Conservation (phyloP, 768 basidiomycete genomes). For the Agaricus bisporus region DNA sequence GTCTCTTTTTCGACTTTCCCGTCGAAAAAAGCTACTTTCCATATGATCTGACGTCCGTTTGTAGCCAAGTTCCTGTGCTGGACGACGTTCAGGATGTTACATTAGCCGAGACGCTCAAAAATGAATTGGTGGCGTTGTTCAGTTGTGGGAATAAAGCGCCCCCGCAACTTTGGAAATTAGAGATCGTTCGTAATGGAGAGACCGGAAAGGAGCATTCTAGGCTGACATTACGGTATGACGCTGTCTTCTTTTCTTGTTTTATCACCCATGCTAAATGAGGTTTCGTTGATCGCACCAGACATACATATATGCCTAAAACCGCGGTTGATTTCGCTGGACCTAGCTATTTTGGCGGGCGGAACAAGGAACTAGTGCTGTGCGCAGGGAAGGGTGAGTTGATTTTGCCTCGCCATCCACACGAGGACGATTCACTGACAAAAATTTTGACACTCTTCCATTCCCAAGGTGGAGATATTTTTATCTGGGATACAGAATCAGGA, state of each 20-base stretch:
- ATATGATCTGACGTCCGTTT: conserved; percentile 1
- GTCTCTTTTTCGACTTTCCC: conserved; percentile 10
- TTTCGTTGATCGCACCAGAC: conserved; percentile 27
- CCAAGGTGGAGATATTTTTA: conserved; percentile 71
- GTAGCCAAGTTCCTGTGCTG: conserved; percentile 67
- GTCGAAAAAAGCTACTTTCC: not conserved
- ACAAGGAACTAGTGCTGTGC: conserved; percentile 73
- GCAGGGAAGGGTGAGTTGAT: conserved; percentile 57
- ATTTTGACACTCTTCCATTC: not conserved
- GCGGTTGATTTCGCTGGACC: conserved; percentile 72
- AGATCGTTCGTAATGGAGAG: conserved; percentile 50
- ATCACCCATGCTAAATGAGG: not conserved
- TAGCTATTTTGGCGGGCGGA: conserved; percentile 77
- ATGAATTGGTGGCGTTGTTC: conserved; percentile 55
- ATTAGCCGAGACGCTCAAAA: conserved; percentile 39
- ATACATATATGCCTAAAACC: conserved; percentile 69
- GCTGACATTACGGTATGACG: conserved; percentile 32
- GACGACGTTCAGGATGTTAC: conserved; percentile 72
- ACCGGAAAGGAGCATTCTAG: conserved; percentile 26
- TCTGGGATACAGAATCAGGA: conserved; percentile 82
- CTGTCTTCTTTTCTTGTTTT: not conserved
- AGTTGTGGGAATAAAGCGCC: conserved; percentile 74
- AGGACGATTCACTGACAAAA: not conserved
- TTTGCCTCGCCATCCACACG: not conserved
- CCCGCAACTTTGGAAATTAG: conserved; percentile 75